Percentiles rank a stretch among this genome's conserved stretches.
Evolutionary conservation across 352 stramenopile species (phyloP).

Genomic region (Pythium periplocum): DNA sequence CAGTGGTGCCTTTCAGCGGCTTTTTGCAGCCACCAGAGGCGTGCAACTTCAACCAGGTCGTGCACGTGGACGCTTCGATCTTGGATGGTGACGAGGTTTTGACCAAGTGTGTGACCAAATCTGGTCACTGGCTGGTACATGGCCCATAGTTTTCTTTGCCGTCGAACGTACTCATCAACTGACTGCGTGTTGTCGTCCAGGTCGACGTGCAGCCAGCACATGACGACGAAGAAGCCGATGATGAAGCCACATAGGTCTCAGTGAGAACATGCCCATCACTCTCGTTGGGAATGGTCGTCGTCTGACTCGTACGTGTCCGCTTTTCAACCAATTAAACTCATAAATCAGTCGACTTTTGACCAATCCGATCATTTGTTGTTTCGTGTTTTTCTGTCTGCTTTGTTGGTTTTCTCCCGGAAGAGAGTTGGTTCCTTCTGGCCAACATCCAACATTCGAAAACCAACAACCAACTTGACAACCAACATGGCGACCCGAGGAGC

Average conservation of each 20-base stretch:
- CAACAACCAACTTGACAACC: slow-evolving; percentile 3
- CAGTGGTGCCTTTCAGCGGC: slow-evolving; percentile 33
- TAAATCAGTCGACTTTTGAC: no score
- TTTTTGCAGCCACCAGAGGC: slow-evolving; percentile 48
- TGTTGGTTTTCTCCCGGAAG: slow-evolving; percentile 2
- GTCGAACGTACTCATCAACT: not conserved
- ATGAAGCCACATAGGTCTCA: not conserved
- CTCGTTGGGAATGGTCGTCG: no score
- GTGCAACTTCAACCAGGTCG: slow-evolving; percentile 21
- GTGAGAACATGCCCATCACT: no score
- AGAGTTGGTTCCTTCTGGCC: slow-evolving; percentile 2
- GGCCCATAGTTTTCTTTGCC: no score
- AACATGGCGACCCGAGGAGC: not conserved
- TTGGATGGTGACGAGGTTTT: slow-evolving; percentile 55
- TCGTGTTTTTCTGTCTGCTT: no score
- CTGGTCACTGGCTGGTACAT: slow-evolving; percentile 59
- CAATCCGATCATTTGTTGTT: no score
- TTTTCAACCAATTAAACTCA: no score
- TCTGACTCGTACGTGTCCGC: no score
- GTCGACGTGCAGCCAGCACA: slow-evolving; percentile 41
- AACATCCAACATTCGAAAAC: not conserved
- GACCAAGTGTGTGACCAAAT: slow-evolving; percentile 45
- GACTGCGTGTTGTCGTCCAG: slow-evolving; percentile 13
- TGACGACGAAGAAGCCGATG: slow-evolving; percentile 9
- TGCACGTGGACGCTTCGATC: slow-evolving; percentile 27